Base-by-base conservation (phyloP, 164 flowering plant genomes). In the Taxillus chinensis region DNA sequence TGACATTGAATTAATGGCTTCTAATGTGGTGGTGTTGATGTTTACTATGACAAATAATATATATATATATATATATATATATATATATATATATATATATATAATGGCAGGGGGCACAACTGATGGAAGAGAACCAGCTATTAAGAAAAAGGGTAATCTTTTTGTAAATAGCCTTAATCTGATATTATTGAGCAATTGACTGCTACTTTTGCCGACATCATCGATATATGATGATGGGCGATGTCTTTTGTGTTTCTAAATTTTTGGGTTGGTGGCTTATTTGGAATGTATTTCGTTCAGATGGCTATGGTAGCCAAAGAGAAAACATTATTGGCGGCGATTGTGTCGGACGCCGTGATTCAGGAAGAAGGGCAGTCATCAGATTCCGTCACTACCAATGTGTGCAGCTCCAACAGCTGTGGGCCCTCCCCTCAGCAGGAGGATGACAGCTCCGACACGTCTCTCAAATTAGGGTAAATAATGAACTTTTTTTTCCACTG, bases 321-420 rank as follows among this genome's bases (percentile, higher is more conserved):
- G 7, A 74, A 64, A 62, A 62, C 43, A 5, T 46, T 38, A 3
- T 1, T 49, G 4, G 2, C 50, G 15, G 75, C 60, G 0, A 11
- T 14, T 4, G 12, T 14, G 12, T 54, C 67, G 2, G 71, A 67
- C 4, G 15, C 15, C 3, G 62, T 16, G 13, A 14, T 62, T 3
- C 56, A 17, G 27, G 74, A 74, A 58, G 81, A 74, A 62, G 78
- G 76, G 11, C 55, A 70, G 61, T 74, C 81, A 3, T 75, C 78
- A 10, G 87, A 81, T 15, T 81, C 90, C 0, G 71, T 67, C 45
- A 68, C 74, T 41, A 70, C 74, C 45, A 78, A 68, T 51, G 68
- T 57, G 45, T 76, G 62, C 72, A 76, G 72, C 66, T 56, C 70
- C 68, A 68, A 13, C 54, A 67, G 69, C 38, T 27, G 27, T 27